Evolutionary conservation across 2,329 filamentous ascomycete genomes (phyloP).

Genomic region (Colletotrichum euphorbiae): DNA sequence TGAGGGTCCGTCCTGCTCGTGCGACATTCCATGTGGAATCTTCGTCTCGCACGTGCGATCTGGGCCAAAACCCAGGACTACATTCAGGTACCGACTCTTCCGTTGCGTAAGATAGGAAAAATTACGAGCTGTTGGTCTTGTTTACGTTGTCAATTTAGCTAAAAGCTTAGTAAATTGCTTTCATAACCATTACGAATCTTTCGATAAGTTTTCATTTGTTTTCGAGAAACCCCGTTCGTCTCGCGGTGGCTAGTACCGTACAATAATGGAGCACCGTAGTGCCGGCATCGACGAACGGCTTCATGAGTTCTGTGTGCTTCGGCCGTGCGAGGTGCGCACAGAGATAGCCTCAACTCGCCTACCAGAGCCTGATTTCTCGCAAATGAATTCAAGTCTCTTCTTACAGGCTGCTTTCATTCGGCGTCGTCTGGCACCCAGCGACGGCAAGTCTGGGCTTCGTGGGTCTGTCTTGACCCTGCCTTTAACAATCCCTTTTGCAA

Average conservation of each 20-base stretch:
- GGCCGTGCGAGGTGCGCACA: slow-evolving; percentile 35
- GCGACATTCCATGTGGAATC: neutral
- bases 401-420: neutral
- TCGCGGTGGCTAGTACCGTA: neutral
- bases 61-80: neutral
- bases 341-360: slow-evolving; percentile 18
- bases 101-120: neutral
- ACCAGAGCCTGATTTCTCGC: neutral
- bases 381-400: neutral
- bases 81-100: neutral
- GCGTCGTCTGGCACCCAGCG: neutral
- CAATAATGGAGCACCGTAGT: neutral
- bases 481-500: neutral
- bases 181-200: too few species aligned
- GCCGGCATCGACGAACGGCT: slow-evolving; percentile 18
- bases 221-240: too few species aligned
- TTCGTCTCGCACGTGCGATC: neutral
- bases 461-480: neutral
- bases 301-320: slow-evolving; percentile 8
- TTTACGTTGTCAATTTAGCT: neutral
- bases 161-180: too few species aligned
- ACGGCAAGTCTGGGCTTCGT: neutral
- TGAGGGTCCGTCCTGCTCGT: neutral
- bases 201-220: neutral
- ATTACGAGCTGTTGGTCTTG: neutral